phyloP scores from a whole-genome alignment of 2,329 filamentous ascomycete genomes.

The Arachnomyces sp. region DNA sequence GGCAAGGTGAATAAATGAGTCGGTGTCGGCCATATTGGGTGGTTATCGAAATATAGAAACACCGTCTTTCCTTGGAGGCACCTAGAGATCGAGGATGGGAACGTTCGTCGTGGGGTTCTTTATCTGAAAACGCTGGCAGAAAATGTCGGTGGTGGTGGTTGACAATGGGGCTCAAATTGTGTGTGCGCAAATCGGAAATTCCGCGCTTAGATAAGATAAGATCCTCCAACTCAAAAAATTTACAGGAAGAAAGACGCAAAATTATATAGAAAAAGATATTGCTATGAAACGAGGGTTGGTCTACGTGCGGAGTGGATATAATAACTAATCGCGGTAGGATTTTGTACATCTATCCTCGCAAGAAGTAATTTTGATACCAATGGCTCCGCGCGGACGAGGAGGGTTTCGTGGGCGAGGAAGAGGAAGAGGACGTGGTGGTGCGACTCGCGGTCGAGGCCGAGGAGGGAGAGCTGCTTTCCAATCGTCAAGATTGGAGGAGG shows the following conservation, averaged over 20 bases:
- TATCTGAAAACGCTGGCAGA: constrained; percentile 18
- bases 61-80: constrained; percentile 16
- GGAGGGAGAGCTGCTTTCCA: constrained; percentile 27
- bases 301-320: constrained; percentile 7
- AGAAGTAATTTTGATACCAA: constrained; percentile 11
- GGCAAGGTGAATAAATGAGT: constrained; percentile 89
- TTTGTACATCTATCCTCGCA: constrained; percentile 1
- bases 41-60: constrained; percentile 19
- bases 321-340: constrained; percentile 8
- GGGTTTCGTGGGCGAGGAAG: constrained; percentile 13
- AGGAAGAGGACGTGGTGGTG: constrained; percentile 1
- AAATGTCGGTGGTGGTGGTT: constrained; percentile 11
- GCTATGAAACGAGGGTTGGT: neutral
- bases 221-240: constrained; percentile 9
- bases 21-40: constrained; percentile 70
- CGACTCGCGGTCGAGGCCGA: constrained; percentile 19
- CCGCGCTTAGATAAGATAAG: constrained; percentile 43
- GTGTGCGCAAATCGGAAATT: constrained; percentile 33
- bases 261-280: too few relatives aligned
- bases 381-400: constrained; percentile 19
- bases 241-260: constrained; percentile 5
- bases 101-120: constrained; percentile 23
- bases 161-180: constrained; percentile 28
- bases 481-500: constrained; percentile 31
- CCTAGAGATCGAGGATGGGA: too few relatives aligned